Conservation (phyloP, 768 basidiomycete species). For the Boletus sensibilis region DNA sequence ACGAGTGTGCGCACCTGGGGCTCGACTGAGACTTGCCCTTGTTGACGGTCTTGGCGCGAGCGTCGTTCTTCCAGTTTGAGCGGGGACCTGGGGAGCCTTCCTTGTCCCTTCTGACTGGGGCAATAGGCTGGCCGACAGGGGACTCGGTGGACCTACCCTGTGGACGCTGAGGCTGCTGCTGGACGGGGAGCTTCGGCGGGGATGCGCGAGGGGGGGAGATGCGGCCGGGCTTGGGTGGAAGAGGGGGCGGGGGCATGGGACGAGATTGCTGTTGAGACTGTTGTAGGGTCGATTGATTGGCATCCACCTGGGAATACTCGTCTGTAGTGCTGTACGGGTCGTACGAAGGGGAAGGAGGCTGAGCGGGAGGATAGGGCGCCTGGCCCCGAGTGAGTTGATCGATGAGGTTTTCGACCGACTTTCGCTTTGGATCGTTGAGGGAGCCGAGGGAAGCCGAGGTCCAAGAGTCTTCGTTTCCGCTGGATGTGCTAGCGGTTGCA, state of each 20-base stretch:
- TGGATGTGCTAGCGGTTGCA: constrained; percentile 39
- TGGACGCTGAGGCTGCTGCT: constrained; percentile 41
- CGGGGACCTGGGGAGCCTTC: constrained; percentile 70
- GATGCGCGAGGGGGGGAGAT: constrained; percentile 59
- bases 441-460: constrained; percentile 33
- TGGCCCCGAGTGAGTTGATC: constrained; percentile 63
- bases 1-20: constrained; percentile 47
- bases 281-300: constrained; percentile 23
- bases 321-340: constrained; percentile 40
- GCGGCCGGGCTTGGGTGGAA: constrained; percentile 56
- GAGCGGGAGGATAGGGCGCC: constrained; percentile 35
- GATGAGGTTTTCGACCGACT: constrained; percentile 80
- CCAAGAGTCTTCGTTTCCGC: constrained; percentile 63
- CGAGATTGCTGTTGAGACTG: constrained; percentile 33
- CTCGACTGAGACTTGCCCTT: constrained; percentile 52
- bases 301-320: constrained; percentile 47
- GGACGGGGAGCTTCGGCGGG: constrained; percentile 59
- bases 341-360: constrained; percentile 36
- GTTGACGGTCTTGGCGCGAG: constrained; percentile 36
- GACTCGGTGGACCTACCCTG: constrained; percentile 53
- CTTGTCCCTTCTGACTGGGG: constrained; percentile 53
- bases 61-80: constrained; percentile 38
- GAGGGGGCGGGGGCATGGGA: constrained; percentile 51
- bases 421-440: constrained; percentile 59
- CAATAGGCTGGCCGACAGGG: constrained; percentile 44